phyloP scores from a whole-genome alignment of 108 stramenopile genomes.

The Cyclostephanos tholiformis region DNA sequence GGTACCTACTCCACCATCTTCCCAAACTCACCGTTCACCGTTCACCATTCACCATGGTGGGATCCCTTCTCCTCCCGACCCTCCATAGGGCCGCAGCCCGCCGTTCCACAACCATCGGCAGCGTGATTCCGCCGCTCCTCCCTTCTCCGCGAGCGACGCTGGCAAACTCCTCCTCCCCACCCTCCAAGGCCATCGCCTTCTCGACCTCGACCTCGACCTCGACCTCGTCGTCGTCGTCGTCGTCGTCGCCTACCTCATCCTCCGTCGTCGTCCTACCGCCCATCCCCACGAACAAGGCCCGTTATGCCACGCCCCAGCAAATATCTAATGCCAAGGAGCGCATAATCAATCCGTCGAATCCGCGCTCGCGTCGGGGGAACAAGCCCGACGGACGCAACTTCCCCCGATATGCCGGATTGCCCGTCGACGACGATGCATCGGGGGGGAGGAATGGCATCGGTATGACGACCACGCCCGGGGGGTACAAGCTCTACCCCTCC shows the following conservation, averaged over 20 bases:
- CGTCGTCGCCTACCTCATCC: background rate
- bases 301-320: slow-evolving; percentile 23
- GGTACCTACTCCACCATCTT: no score
- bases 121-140: background rate
- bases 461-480: slow-evolving; percentile 27
- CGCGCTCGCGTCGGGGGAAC: slow-evolving; percentile 26
- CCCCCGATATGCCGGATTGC: slow-evolving; percentile 29
- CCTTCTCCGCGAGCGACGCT: background rate
- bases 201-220: background rate
- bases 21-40: background rate
- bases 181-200: background rate
- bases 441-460: slow-evolving; percentile 4
- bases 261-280: background rate
- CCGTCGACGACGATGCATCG: slow-evolving; percentile 9
- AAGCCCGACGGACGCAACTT: slow-evolving; percentile 18
- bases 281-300: slow-evolving; percentile 16
- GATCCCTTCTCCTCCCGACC: background rate
- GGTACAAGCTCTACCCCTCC: slow-evolving; percentile 42
- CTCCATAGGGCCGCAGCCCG: background rate
- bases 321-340: slow-evolving; percentile 22
- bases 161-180: background rate
- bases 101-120: background rate
- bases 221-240: background rate
- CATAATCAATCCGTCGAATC: slow-evolving; percentile 8
- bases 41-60: slow-evolving; percentile 2